Conservation (phyloP, 345 rosid genomes). For the Microthlaspi erraticum region DNA sequence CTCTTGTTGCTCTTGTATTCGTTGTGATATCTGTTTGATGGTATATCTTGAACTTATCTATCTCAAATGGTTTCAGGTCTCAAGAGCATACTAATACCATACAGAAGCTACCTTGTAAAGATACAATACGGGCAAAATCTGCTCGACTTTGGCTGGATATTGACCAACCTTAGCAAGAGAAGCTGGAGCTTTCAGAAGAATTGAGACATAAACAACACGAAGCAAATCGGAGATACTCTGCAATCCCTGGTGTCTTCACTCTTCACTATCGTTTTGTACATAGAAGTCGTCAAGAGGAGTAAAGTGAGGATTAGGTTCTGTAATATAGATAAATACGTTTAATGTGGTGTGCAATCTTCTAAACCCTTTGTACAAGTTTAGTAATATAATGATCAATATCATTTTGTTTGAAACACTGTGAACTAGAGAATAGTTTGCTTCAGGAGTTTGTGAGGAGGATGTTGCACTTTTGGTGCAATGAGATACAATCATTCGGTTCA, state of each 20-base stretch:
- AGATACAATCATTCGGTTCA: not conserved
- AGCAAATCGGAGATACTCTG: not conserved
- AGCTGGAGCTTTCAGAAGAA: constrained; percentile 63
- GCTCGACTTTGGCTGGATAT: constrained; percentile 67
- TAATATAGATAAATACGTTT: constrained; percentile 26
- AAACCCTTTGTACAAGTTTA: constrained; percentile 28
- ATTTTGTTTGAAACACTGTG: constrained; percentile 11
- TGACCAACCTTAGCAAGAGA: constrained; percentile 60
- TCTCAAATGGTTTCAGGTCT: constrained; percentile 60
- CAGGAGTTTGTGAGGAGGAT: not conserved
- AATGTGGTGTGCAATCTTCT: constrained; percentile 11
- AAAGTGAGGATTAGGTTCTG: constrained; percentile 30
- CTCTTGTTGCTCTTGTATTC: not conserved
- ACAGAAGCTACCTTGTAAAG: constrained; percentile 76
- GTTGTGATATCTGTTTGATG: constrained; percentile 13
- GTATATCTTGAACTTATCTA: constrained; percentile 12
- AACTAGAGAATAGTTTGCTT: not conserved
- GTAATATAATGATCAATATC: constrained; percentile 12
- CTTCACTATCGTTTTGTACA: constrained; percentile 21
- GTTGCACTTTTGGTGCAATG: constrained; percentile 1
- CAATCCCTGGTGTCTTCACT: constrained; percentile 14
- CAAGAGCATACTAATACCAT: constrained; percentile 75
- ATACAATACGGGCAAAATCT: constrained; percentile 57
- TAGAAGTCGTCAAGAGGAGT: constrained; percentile 30
- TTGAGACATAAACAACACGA: constrained; percentile 26